These are phyloP conservation scores for Aspergillus brunneoviolaceus DNA, from an alignment of 2,329 filamentous ascomycete species.

Conservation along the genomic window DNA sequence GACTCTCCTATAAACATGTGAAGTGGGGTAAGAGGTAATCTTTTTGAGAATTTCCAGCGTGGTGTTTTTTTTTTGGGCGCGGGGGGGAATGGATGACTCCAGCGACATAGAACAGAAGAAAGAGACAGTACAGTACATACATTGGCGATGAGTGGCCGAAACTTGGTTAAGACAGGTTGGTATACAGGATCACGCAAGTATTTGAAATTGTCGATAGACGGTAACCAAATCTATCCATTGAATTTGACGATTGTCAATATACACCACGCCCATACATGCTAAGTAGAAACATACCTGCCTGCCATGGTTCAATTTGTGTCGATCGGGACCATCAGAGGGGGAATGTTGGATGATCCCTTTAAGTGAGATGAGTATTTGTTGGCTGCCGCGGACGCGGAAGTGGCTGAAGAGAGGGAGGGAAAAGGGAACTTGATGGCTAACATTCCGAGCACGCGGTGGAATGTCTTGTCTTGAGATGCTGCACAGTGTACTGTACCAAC, in stretches of 20 bases:
- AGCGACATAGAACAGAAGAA: not conserved
- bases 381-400: not conserved
- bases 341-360: not conserved
- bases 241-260: too few relatives aligned
- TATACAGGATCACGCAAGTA: not conserved
- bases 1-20: slow-evolving; percentile 26
- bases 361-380: too few relatives aligned
- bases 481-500: too few relatives aligned
- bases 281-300: not conserved
- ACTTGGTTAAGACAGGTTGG: not conserved
- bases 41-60: not conserved
- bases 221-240: not conserved
- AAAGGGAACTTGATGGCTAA: not conserved
- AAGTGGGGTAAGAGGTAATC: not conserved
- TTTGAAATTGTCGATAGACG: not conserved
- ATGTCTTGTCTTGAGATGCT: not conserved
- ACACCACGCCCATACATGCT: too few relatives aligned
- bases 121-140: not conserved
- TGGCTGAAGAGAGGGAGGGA: not conserved
- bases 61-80: not conserved
- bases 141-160: too few relatives aligned
- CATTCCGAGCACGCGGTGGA: not conserved
- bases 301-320: not conserved
- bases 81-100: too few relatives aligned
- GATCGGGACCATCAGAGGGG: not conserved